Evolutionary conservation across 1,284 basidiomycete genomes (phyloP).

Genomic region (Trametes polyzona): DNA sequence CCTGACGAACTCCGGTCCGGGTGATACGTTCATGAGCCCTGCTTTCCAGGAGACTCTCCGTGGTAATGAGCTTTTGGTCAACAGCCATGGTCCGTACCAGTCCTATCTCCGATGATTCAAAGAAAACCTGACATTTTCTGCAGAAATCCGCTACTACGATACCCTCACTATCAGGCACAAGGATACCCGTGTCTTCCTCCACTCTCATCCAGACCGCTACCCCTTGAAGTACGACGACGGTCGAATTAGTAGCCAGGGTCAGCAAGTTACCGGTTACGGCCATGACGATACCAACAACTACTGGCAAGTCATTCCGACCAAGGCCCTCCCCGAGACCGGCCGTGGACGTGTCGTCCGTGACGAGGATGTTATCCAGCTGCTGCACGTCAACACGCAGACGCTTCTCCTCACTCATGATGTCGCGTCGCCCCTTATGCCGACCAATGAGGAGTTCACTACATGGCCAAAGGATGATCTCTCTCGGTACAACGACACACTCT

Average conservation of each 20-base stretch:
- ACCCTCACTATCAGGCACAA: conserved; percentile 89
- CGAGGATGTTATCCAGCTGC: conserved; percentile 86
- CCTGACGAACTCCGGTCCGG: conserved; percentile 89
- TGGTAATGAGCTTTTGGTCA: conserved; percentile 91
- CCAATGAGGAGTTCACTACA: conserved; percentile 98
- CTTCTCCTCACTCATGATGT: conserved; percentile 95
- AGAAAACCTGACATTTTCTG: not conserved
- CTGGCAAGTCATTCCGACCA: conserved; percentile 96
- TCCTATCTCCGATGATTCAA: not conserved
- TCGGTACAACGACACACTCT: conserved; percentile 86
- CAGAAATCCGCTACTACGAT: conserved; percentile 95
- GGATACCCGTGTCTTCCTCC: conserved; percentile 90
- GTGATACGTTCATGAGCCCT: conserved; percentile 97
- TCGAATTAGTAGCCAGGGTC: conserved; percentile 94
- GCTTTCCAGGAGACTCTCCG: conserved; percentile 95
- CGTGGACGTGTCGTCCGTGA: conserved; percentile 89
- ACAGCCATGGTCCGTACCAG: conserved; percentile 87
- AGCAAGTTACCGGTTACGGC: conserved; percentile 98
- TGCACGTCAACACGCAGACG: conserved; percentile 87
- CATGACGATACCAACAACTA: conserved; percentile 93
- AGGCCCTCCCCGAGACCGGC: conserved; percentile 87
- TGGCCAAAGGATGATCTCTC: conserved; percentile 74
- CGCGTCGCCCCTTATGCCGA: conserved; percentile 95
- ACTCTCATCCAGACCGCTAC: conserved; percentile 91
- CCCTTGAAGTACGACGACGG: conserved; percentile 97